Evolutionary conservation across 495 filamentous ascomycete species (phyloP).

Genomic region (Penicillium cataractarum): DNA sequence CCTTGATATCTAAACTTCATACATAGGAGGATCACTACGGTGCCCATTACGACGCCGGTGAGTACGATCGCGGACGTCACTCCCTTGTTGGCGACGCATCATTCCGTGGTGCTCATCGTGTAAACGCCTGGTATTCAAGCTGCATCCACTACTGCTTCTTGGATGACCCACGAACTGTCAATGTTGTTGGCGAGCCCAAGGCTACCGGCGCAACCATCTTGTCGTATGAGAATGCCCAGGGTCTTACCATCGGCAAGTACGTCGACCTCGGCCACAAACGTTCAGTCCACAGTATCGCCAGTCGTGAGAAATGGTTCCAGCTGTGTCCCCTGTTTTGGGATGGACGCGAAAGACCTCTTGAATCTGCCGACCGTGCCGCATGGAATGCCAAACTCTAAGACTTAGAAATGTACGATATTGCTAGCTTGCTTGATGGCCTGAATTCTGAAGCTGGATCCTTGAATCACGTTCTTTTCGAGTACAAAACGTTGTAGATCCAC

Average conservation of each 20-base stretch:
- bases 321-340: constrained; percentile 61
- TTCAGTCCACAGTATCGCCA: constrained; percentile 61
- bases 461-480: too few species aligned
- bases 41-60: constrained; percentile 63
- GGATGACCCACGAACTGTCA: constrained; percentile 66
- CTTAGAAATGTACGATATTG: not conserved
- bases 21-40: constrained; percentile 66
- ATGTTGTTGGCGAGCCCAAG: constrained; percentile 68
- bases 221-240: constrained; percentile 67
- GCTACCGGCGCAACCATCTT: constrained; percentile 62
- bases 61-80: constrained; percentile 70
- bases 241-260: constrained; percentile 65
- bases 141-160: constrained; percentile 72
- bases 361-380: constrained; percentile 50
- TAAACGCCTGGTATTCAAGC: constrained; percentile 69
- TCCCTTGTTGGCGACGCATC: constrained; percentile 66
- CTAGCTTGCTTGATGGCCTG: not conserved
- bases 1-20: not conserved
- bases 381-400: constrained; percentile 53
- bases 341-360: constrained; percentile 46
- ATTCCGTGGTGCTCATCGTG: constrained; percentile 66
- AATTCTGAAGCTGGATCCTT: not conserved
- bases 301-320: constrained; percentile 70
- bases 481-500: not conserved
- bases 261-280: constrained; percentile 70